Evolutionary conservation across 306 rosid species (phyloP).

Genomic region (Trifolium subterraneum): DNA sequence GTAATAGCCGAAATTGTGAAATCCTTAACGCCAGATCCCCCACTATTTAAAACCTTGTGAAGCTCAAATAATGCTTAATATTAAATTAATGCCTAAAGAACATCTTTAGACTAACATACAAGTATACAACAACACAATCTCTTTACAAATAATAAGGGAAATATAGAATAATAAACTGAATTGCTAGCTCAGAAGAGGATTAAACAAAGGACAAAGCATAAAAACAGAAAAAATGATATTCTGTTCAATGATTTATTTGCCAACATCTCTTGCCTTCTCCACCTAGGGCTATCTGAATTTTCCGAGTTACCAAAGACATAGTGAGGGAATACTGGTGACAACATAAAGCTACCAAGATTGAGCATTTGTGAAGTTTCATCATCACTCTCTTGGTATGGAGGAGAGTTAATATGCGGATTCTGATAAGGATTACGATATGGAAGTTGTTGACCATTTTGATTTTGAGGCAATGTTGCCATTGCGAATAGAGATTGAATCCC

Average conservation of each 20-base stretch:
- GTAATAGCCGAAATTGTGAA: too few relatives aligned
- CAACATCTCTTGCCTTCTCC: slow-evolving; percentile 91
- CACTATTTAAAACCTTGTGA: too few relatives aligned
- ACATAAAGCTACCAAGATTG: slow-evolving; percentile 45
- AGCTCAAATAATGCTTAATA: slow-evolving; percentile 11
- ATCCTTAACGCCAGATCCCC: too few relatives aligned
- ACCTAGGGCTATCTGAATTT: slow-evolving; percentile 55
- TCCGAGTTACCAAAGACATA: slow-evolving; percentile 75
- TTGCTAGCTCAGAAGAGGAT: slow-evolving; percentile 60
- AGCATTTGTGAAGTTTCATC: slow-evolving; percentile 45
- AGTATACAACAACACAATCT: slow-evolving; percentile 9
- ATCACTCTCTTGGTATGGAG: slow-evolving; percentile 51
- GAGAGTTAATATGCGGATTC: slow-evolving; percentile 53
- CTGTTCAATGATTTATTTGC: slow-evolving; percentile 83
- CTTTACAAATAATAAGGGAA: slow-evolving; percentile 46
- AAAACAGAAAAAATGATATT: slow-evolving; percentile 77
- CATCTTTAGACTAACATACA: slow-evolving; percentile 18
- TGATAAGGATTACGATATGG: slow-evolving; percentile 86
- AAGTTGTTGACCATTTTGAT: slow-evolving; percentile 61
- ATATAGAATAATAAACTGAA: slow-evolving; percentile 36
- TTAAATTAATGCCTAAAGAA: slow-evolving; percentile 3
- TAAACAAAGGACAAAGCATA: slow-evolving; percentile 81
- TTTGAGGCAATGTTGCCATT: slow-evolving; percentile 44
- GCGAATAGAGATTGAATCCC: slow-evolving; percentile 48
- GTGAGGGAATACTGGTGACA: slow-evolving; percentile 57